These are phyloP conservation scores for Fonsecaea multimorphosa DNA, from an alignment of 2,329 filamentous ascomycete species.

Conservation along the genomic window DNA sequence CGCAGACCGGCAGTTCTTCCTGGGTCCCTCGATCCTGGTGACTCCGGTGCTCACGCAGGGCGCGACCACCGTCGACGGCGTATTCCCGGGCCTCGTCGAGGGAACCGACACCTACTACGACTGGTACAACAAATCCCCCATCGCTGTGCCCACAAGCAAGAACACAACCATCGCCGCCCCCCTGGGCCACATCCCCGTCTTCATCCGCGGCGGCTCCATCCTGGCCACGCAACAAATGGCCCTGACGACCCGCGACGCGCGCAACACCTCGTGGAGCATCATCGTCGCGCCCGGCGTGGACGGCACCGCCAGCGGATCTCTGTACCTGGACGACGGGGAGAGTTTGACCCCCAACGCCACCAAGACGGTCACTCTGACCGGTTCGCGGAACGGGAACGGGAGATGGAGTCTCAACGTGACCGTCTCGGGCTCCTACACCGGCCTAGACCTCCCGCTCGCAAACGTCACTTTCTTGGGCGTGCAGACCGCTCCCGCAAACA, in stretches of 20 bases:
- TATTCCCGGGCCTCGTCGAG: constrained; percentile 69
- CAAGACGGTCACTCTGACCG: constrained; percentile 56
- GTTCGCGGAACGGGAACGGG: constrained; percentile 37
- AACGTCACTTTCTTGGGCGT: constrained; percentile 70
- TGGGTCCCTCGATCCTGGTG: constrained; percentile 70
- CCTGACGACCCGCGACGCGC: constrained; percentile 68
- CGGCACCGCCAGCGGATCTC: constrained; percentile 63
- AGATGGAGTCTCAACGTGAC: constrained; percentile 55
- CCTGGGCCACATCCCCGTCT: constrained; percentile 73
- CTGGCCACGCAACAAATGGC: constrained; percentile 72
- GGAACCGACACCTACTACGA: constrained; percentile 71
- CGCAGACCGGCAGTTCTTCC: constrained; percentile 74
- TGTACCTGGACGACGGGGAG: constrained; percentile 79
- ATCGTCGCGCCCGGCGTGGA: constrained; percentile 65
- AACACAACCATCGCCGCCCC: constrained; percentile 68
- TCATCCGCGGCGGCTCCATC: constrained; percentile 70
- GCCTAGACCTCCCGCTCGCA: constrained; percentile 61
- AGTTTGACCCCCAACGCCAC: constrained; percentile 64
- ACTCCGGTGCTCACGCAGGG: constrained; percentile 69
- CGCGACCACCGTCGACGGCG: constrained; percentile 65
- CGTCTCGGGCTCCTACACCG: constrained; percentile 60
- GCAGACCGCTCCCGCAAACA: constrained; percentile 43
- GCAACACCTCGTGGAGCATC: constrained; percentile 70
- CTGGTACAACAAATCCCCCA: constrained; percentile 72
- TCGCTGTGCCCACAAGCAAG: constrained; percentile 56